phyloP scores from a whole-genome alignment of 768 basidiomycete species.

The Antrodiella citrinella region DNA sequence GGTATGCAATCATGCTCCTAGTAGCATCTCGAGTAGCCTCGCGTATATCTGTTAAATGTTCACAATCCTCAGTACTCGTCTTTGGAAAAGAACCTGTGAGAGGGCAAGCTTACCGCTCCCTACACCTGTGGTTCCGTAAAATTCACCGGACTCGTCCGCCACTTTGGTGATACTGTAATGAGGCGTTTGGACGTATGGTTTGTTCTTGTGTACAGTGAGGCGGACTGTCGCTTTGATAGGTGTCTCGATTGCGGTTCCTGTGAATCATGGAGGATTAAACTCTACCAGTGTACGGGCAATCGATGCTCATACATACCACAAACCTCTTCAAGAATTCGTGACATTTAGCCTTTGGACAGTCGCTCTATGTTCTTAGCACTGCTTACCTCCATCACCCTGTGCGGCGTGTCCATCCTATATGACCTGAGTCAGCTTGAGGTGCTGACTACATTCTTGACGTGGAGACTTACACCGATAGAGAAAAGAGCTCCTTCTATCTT shows the following conservation, averaged over 20 bases:
- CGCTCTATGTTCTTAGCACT: too few species aligned
- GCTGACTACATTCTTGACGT: background rate
- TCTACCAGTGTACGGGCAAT: background rate
- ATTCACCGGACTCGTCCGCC: conserved; percentile 20
- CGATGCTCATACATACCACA: conserved; percentile 34
- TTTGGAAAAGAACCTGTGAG: background rate
- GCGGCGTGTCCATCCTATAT: conserved; percentile 61
- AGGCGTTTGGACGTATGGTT: conserved; percentile 49
- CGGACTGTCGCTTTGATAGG: conserved; percentile 48
- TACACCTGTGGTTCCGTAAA: conserved; percentile 53
- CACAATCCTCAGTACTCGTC: background rate
- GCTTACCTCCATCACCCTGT: conserved; percentile 57
- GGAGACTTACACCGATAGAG: conserved; percentile 46
- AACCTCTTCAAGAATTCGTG: conserved; percentile 37
- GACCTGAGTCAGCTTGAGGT: background rate
- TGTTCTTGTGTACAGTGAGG: conserved; percentile 48
- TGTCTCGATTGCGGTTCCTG: conserved; percentile 59
- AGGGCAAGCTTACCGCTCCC: conserved; percentile 31
- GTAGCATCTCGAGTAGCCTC: conserved; percentile 50
- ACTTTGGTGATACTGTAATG: conserved; percentile 36
- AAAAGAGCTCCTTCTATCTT: conserved; percentile 55
- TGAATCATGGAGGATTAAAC: background rate
- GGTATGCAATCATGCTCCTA: conserved; percentile 48
- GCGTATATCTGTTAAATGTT: conserved; percentile 30
- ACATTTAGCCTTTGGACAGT: background rate